Evolutionary conservation across 768 basidiomycete species (phyloP).

Genomic region (Neoboletus magnificus): DNA sequence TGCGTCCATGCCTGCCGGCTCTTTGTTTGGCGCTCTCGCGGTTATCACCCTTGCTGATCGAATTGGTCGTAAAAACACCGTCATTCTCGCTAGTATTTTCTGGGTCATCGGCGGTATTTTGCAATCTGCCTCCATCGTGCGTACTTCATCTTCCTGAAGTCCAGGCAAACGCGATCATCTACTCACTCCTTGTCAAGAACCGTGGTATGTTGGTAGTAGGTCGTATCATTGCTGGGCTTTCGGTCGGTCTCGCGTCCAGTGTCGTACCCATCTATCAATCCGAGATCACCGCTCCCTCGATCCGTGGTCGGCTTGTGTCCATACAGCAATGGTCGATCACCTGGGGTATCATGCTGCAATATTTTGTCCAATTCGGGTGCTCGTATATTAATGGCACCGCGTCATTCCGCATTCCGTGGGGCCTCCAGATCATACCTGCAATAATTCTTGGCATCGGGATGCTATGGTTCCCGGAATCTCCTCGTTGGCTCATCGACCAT

Average conservation of each 20-base stretch:
- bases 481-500: slow-evolving; percentile 69
- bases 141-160: slow-evolving; percentile 6
- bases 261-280: slow-evolving; percentile 75
- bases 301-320: slow-evolving; percentile 73
- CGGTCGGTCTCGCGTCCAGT: slow-evolving; percentile 63
- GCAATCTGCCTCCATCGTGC: slow-evolving; percentile 57
- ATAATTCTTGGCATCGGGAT: slow-evolving; percentile 66
- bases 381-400: slow-evolving; percentile 63
- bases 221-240: slow-evolving; percentile 63
- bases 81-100: slow-evolving; percentile 64
- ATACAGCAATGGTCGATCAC: slow-evolving; percentile 81
- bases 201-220: slow-evolving; percentile 75
- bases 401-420: slow-evolving; percentile 80
- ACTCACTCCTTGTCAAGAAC: slow-evolving; percentile 38
- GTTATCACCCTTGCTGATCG: slow-evolving; percentile 63
- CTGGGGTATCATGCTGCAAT: slow-evolving; percentile 74
- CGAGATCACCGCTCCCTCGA: slow-evolving; percentile 66
- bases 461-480: slow-evolving; percentile 65
- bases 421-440: slow-evolving; percentile 76
- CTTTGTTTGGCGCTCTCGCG: slow-evolving; percentile 60
- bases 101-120: slow-evolving; percentile 73
- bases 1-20: slow-evolving; percentile 75
- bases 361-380: slow-evolving; percentile 74
- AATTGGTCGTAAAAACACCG: slow-evolving; percentile 61
- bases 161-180: neutral